Conservation (phyloP, 2,329 filamentous ascomycete species). For the Alternaria gaisen region DNA sequence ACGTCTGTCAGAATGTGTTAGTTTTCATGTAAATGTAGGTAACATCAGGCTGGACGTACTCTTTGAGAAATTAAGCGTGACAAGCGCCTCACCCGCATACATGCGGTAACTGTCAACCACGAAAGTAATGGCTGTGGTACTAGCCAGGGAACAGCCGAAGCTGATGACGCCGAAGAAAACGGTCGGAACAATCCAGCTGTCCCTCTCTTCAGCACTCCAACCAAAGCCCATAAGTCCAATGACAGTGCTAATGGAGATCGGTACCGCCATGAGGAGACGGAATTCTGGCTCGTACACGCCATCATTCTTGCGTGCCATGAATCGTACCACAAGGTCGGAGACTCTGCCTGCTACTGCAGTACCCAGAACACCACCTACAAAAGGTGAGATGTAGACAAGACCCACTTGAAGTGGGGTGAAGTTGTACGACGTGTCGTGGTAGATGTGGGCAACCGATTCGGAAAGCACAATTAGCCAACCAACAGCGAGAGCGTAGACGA, state of each 20-base stretch:
- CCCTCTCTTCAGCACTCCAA: conserved; percentile 80
- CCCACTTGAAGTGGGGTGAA: conserved; percentile 84
- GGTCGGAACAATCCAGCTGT: conserved; percentile 91
- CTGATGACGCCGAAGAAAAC: conserved; percentile 91
- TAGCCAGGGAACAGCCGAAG: conserved; percentile 89
- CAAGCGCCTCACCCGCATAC: conserved; percentile 92
- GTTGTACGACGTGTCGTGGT: conserved; percentile 75
- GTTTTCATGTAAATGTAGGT: background rate
- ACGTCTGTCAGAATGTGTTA: conserved; percentile 63
- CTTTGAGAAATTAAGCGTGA: conserved; percentile 94
- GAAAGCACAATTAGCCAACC: conserved; percentile 97
- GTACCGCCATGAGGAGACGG: conserved; percentile 69
- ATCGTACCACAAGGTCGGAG: conserved; percentile 83
- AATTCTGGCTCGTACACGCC: conserved; percentile 96
- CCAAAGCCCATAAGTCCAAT: conserved; percentile 94
- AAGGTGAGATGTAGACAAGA: conserved; percentile 88
- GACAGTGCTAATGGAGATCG: conserved; percentile 78
- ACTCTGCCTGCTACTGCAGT: conserved; percentile 89
- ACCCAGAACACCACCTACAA: conserved; percentile 77
- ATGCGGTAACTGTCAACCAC: conserved; percentile 92
- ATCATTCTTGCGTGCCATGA: conserved; percentile 85
- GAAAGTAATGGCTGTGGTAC: conserved; percentile 92
- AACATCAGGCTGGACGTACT: conserved; percentile 58
- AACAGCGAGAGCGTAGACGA: conserved; percentile 86
- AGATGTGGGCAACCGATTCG: conserved; percentile 84